Evolutionary conservation across 2,329 filamentous ascomycete genomes (phyloP).

Genomic region (Arachnopeziza araneosa): DNA sequence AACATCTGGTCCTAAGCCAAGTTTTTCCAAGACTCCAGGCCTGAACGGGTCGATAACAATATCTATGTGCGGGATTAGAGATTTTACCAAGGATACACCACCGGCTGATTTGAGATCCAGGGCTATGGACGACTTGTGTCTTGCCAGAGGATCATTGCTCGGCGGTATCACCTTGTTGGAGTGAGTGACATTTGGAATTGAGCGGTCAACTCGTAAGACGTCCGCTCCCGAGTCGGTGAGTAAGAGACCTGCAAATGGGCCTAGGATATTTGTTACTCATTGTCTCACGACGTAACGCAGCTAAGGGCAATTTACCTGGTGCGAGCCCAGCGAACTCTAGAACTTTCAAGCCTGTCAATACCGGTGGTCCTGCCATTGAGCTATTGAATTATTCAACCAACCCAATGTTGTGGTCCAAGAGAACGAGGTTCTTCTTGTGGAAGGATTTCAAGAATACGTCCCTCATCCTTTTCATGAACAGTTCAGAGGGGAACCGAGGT

Average conservation of each 20-base stretch:
- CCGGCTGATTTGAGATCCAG: conserved; percentile 67
- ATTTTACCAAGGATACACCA: conserved; percentile 61
- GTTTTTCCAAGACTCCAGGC: conserved; percentile 81
- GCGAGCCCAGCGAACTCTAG: conserved; percentile 61
- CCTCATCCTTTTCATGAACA: neutral
- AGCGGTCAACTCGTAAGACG: conserved; percentile 79
- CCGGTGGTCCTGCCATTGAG: conserved; percentile 30
- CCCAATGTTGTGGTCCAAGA: neutral
- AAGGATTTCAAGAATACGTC: neutral
- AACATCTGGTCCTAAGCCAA: conserved; percentile 66
- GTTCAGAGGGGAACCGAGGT: neutral
- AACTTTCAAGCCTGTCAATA: conserved; percentile 54
- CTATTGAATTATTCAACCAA: neutral
- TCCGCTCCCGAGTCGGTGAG: conserved; percentile 85
- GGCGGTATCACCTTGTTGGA: conserved; percentile 31
- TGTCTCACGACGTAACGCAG: neutral
- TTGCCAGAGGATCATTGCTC: conserved; percentile 67
- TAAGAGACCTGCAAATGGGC: conserved; percentile 82
- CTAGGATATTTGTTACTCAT: conserved; percentile 37
- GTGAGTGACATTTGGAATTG: conserved; percentile 40
- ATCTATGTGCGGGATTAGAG: conserved; percentile 60
- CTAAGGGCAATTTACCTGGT: conserved; percentile 41
- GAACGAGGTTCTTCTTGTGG: neutral
- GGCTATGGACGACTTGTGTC: conserved; percentile 74
- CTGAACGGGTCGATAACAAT: conserved; percentile 91